Conservation (phyloP, 345 rosid genomes). For the Eucalyptus marginata region DNA sequence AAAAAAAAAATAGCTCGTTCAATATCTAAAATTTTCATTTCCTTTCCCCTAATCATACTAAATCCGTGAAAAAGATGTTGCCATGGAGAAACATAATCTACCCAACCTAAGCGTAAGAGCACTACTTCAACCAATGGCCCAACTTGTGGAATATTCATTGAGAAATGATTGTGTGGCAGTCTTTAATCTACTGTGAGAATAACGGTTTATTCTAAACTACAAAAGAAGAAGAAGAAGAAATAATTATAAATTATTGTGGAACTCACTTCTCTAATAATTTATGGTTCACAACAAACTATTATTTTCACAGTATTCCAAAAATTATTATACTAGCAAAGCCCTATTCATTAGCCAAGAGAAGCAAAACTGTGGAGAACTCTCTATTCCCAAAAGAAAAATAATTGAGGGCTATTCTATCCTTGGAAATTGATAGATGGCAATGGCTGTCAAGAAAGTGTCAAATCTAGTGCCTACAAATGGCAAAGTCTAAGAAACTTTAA, state of each 20-base stretch:
- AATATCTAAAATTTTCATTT: not conserved
- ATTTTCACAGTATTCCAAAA: no score
- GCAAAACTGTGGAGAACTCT: no score
- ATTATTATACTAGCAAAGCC: no score
- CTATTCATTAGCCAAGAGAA: no score
- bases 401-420: not conserved
- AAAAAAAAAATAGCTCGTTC: not conserved
- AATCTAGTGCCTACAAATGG: not conserved
- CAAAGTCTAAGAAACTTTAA: not conserved
- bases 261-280: no score
- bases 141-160: not conserved
- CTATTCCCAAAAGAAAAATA: not conserved
- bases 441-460: not conserved
- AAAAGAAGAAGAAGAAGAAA: no score
- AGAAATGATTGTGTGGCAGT: no score
- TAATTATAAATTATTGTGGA: no score
- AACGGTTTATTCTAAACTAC: no score
- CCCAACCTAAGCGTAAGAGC: not conserved
- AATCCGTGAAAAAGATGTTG: not conserved
- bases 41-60: not conserved
- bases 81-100: not conserved
- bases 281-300: no score
- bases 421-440: not conserved
- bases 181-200: no score
- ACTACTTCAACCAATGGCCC: not conserved